Conservation (phyloP, 768 basidiomycete species). For the Symmetrospora coprosmae region DNA sequence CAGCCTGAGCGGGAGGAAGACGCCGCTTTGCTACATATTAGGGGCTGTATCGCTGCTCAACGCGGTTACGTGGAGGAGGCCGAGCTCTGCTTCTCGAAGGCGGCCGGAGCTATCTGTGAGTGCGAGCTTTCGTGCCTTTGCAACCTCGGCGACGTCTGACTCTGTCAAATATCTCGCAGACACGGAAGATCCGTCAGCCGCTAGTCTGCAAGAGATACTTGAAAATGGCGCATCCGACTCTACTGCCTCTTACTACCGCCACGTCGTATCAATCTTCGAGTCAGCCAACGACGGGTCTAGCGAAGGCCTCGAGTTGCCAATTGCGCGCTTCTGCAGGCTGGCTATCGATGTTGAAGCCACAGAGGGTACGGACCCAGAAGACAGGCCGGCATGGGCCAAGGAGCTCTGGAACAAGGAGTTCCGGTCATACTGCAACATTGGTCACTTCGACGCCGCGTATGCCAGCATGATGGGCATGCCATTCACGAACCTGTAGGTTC, state of each 20-base stretch:
- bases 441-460: slow-evolving; percentile 76
- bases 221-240: background rate
- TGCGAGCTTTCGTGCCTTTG: background rate
- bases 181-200: background rate
- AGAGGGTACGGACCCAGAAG: background rate
- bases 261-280: background rate
- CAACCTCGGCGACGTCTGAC: background rate
- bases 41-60: background rate
- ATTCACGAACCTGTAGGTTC: slow-evolving; percentile 60
- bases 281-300: background rate
- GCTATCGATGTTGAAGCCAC: background rate
- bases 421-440: slow-evolving; percentile 57
- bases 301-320: too few relatives aligned
- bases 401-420: slow-evolving; percentile 69
- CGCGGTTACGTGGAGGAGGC: background rate
- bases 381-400: slow-evolving; percentile 30
- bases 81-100: background rate
- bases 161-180: slow-evolving; percentile 1
- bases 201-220: background rate
- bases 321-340: background rate
- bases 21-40: slow-evolving; percentile 1
- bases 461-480: slow-evolving; percentile 58
- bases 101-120: slow-evolving; percentile 15
- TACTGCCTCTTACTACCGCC: slow-evolving; percentile 5
- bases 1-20: slow-evolving; percentile 7